Conservation (phyloP, 2,329 filamentous ascomycete genomes). For the Lizonia empirigonia region DNA sequence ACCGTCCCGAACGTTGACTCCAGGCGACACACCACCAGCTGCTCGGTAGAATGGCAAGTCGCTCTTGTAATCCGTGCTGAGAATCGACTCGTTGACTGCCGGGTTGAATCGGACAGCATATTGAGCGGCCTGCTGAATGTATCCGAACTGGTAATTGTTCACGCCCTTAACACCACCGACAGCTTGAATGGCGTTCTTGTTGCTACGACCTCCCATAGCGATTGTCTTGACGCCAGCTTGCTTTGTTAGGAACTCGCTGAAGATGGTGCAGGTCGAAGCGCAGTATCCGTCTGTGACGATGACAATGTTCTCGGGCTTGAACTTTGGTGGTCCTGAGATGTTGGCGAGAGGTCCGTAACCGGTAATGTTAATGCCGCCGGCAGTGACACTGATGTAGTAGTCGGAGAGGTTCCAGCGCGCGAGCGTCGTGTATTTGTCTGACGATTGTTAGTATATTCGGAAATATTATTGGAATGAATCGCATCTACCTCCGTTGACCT, state of each 20-base stretch:
- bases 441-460: constrained; percentile 28
- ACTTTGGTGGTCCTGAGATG: constrained; percentile 56
- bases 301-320: constrained; percentile 59
- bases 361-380: constrained; percentile 46
- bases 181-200: constrained; percentile 58
- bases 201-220: constrained; percentile 57
- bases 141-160: constrained; percentile 45
- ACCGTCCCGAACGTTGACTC: constrained; percentile 46
- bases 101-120: constrained; percentile 29
- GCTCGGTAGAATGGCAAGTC: constrained; percentile 36
- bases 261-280: constrained; percentile 63
- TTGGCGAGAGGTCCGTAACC: constrained; percentile 46
- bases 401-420: constrained; percentile 47
- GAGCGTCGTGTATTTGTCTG: constrained; percentile 49
- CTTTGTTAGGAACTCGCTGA: constrained; percentile 60
- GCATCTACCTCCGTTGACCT: constrained; percentile 34
- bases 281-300: constrained; percentile 65
- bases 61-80: constrained; percentile 33
- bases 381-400: constrained; percentile 32
- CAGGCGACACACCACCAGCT: constrained; percentile 15
- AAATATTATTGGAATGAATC: neutral
- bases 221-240: constrained; percentile 61
- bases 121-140: constrained; percentile 37
- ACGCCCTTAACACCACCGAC: constrained; percentile 61
- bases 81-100: constrained; percentile 33